A percentile compares a stretch with the other conserved stretches of the same genome.
Conservation (phyloP, 768 basidiomycete species). For the Dacryopinax spathularia region DNA sequence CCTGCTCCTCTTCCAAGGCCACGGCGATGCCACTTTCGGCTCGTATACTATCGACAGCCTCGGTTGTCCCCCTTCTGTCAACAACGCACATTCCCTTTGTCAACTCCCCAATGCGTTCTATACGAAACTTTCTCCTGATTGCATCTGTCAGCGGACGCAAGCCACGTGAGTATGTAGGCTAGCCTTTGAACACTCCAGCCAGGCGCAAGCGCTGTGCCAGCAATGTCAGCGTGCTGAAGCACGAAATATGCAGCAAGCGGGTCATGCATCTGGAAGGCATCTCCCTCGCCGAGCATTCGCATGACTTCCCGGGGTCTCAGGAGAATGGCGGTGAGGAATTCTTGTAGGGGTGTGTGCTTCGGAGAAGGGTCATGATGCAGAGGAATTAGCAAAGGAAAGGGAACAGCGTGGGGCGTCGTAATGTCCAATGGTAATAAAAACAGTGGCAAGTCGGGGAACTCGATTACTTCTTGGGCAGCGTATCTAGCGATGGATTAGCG, state of each 20-base stretch:
- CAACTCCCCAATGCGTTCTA: conserved; percentile 17
- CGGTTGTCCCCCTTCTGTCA: conserved; percentile 12
- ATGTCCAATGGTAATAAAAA: conserved; percentile 30
- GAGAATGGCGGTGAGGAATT: conserved; percentile 24
- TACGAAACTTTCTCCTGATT: conserved; percentile 12
- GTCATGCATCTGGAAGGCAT: conserved; percentile 26
- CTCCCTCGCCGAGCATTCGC: conserved; percentile 19
- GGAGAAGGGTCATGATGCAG: background rate
- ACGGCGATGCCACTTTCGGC: background rate
- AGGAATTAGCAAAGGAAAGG: conserved; percentile 23
- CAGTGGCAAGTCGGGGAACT: conserved; percentile 11
- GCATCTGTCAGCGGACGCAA: background rate
- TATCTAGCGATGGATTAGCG: conserved; percentile 21
- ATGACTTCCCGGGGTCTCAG: conserved; percentile 26
- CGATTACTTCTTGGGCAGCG: conserved; percentile 24
- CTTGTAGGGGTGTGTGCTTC: conserved; percentile 6
- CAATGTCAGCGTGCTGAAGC: conserved; percentile 14
- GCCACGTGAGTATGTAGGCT: background rate
- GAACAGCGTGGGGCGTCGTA: conserved; percentile 28
- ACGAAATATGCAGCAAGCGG: conserved; percentile 31
- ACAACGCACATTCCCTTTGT: conserved; percentile 19
- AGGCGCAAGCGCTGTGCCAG: conserved; percentile 1
- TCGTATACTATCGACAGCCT: background rate
- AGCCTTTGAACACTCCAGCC: conserved; percentile 6
- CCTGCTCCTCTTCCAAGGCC: background rate